These are phyloP conservation scores for Canavalia ensiformis DNA, from an alignment of 306 rosid species.

Conservation along the genomic window DNA sequence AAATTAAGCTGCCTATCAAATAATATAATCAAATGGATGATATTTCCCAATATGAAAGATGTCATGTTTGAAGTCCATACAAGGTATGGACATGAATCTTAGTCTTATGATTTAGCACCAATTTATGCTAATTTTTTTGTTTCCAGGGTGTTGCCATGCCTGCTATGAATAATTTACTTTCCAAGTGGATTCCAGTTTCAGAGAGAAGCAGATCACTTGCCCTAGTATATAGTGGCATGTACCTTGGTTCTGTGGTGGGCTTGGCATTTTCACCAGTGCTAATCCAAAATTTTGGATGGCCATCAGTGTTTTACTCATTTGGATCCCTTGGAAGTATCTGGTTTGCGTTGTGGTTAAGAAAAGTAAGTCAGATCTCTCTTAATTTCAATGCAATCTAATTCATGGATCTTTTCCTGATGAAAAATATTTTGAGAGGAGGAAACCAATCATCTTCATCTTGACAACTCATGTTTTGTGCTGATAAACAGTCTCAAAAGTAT, in stretches of 20 bases:
- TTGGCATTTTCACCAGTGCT: slow-evolving; percentile 84
- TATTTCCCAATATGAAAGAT: slow-evolving; percentile 21
- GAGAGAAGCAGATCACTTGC: slow-evolving; percentile 99
- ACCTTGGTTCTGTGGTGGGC: slow-evolving; percentile 97
- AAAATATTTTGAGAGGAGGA: slow-evolving; percentile 28
- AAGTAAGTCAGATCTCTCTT: slow-evolving; percentile 61
- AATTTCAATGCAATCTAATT: slow-evolving; percentile 29
- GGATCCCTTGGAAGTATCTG: slow-evolving; percentile 98
- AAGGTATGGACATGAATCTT: slow-evolving; percentile 18
- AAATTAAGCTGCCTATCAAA: not conserved
- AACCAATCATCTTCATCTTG: slow-evolving; percentile 2
- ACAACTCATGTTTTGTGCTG: slow-evolving; percentile 40
- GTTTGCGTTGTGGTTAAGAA: slow-evolving; percentile 86
- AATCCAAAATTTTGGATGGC: slow-evolving; percentile 89
- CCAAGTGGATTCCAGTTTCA: slow-evolving; percentile 96
- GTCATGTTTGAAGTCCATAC: slow-evolving; percentile 18
- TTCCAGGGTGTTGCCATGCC: slow-evolving; percentile 99
- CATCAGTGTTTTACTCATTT: slow-evolving; percentile 94
- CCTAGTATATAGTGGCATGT: slow-evolving; percentile 96
- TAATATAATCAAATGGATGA: slow-evolving; percentile 21
- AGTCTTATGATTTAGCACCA: not conserved
- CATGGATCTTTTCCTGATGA: slow-evolving; percentile 15
- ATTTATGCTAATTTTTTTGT: slow-evolving; percentile 29
- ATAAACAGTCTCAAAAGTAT: slow-evolving; percentile 11
- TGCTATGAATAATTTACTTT: slow-evolving; percentile 96